Evolutionary conservation across 2,329 filamentous ascomycete genomes (phyloP), one percentile per base, ranked within the genome.

Genomic region (Didymella pinodella): DNA sequence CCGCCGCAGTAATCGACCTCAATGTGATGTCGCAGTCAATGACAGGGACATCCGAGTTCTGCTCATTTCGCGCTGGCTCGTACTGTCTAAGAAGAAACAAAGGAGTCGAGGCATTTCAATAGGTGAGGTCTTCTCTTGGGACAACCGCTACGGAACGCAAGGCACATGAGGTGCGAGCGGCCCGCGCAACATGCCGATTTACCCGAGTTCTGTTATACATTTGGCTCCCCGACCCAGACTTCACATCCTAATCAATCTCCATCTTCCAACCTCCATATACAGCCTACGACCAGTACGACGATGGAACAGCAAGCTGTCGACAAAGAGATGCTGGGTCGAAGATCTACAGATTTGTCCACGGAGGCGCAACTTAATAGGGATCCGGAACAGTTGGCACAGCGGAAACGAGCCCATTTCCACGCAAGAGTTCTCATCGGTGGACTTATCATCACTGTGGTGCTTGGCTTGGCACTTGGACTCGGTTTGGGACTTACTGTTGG

Each of bases 391-490:
- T 2, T 34, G 10, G 31, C 18, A 8, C 10, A 3, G 1, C 49
- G 45, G n/a, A 29, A 41, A 7, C 49, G 46, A 7, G 41, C 41
- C n/a, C 18, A 32, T 18, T 14, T 53, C 11, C 50, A 58, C n/a
- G 22, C 65, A 18, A 74, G 72, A 50, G 41, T 73, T n/a, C 40
- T 76, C n/a, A 47, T 76, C 25, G 60, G 57, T 28, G 52, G 57
- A 4, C 32, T 70, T 12, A 7, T 68, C 25, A 54, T 55, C 7
- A 31, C 75, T 22, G 36, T 74, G 2, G 69, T 81, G 46, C 60
- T 86, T 38, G 82, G 73, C 0, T 73, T 87, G 8, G 83, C 79
- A 0, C 72, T 88, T 18, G 86, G 86, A 3, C 77, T 88, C 2
- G 85, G 85, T 3, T 73, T 88, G 6, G 85, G 86, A 10, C 75